Base-by-base conservation (phyloP, 257 asterid genomes). In the Petunia axillaris region DNA sequence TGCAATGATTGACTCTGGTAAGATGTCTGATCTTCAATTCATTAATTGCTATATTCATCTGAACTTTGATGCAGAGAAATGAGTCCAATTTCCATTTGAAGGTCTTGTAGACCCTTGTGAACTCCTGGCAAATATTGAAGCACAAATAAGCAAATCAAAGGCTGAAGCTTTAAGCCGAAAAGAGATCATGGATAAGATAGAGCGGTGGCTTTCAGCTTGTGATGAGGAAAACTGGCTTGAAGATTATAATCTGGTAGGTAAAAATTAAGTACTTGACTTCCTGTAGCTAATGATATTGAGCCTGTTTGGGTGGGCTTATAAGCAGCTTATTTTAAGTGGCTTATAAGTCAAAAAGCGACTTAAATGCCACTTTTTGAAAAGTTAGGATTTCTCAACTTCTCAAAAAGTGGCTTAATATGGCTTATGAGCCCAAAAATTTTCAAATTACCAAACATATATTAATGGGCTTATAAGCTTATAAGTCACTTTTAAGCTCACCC, bases 221-320 rank as follows among this genome's bases (percentile, higher is more conserved):
- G 96, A 92, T 46, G 99, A 95, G 87, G 99, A 95, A 84, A 95
- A 90, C 81, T 95, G 99, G 99, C 98, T 95, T 64, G 93, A 92
- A 85, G 93, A 90, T 74, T 95, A 93, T 87, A 91, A 86, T 83
- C 91, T 78, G 57, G 99, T 93, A 87, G 87, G 93, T 86, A 81
- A 67, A 64, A 62, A 13, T 8, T 36, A 50, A 8, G 36, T 54
- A 50, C 0, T 50, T 1, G 35, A 36, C 35, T 65, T 73, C 60
- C 3, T 73, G 44, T 73, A 13, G 77, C 62, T 35, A 50, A 50
- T 15, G 63, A 57, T 57, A 15, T 57, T 25, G 25, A 25, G 25
- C 25, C 25, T 25, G 25, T 25, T 25, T 25, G 25, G 25, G 25
- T 25, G 25, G 25, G 25, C 25, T 25, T 25, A 25, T 25, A 25